These are phyloP conservation scores for Citrus trifoliata DNA, from an alignment of 345 rosid genomes.

Conservation along the genomic window DNA sequence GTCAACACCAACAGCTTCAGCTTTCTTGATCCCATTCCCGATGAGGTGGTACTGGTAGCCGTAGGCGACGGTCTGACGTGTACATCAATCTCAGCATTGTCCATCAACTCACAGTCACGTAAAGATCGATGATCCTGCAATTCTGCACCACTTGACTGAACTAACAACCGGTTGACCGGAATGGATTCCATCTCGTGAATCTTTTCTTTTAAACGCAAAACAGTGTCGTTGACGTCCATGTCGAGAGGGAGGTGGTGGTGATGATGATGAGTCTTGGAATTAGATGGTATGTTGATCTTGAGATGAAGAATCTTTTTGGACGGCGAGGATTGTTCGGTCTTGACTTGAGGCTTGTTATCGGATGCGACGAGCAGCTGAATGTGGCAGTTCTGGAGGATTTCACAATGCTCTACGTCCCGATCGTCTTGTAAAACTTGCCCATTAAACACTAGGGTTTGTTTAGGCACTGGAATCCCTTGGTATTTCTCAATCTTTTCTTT, in stretches of 20 bases:
- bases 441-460: constrained; percentile 65
- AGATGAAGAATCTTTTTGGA: constrained; percentile 34
- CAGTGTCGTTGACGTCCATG: constrained; percentile 32
- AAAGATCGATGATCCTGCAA: constrained; percentile 32
- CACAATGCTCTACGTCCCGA: constrained; percentile 46
- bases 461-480: constrained; percentile 49
- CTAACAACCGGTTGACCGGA: constrained; percentile 22
- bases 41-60: constrained; percentile 3
- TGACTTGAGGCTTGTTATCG: constrained; percentile 20
- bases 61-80: constrained; percentile 31
- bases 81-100: constrained; percentile 33
- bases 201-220: constrained; percentile 39
- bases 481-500: constrained; percentile 69
- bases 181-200: constrained; percentile 36
- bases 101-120: constrained; percentile 27
- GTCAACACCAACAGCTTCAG: constrained; percentile 59
- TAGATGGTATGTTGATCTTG: constrained; percentile 33
- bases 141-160: constrained; percentile 29
- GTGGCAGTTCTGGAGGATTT: constrained; percentile 57
- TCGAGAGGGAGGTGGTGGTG: constrained; percentile 4
- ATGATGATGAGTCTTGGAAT: constrained; percentile 13
- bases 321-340: constrained; percentile 27
- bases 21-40: constrained; percentile 31
- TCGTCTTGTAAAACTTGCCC: constrained; percentile 64
- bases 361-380: constrained; percentile 49